Conservation (phyloP, 352 stramenopile genomes). For the Phytopythium chamaehyphon region DNA sequence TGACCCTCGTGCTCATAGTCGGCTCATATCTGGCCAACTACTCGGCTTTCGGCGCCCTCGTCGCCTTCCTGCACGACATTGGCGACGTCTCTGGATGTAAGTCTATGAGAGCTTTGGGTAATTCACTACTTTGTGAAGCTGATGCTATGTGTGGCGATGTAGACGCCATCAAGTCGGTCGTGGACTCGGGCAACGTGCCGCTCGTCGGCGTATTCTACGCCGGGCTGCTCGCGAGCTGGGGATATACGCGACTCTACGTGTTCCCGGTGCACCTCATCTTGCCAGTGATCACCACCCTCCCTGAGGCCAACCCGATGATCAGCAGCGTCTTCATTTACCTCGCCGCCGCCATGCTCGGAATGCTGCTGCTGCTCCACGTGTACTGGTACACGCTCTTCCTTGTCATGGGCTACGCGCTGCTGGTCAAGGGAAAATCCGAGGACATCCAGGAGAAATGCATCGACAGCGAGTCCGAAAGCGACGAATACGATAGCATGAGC, state of each 20-base stretch:
- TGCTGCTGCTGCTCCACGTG: slow-evolving; percentile 33
- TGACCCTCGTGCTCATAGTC: slow-evolving; percentile 53
- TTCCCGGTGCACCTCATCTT: slow-evolving; percentile 39
- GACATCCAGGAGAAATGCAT: slow-evolving; percentile 39
- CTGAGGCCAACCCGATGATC: slow-evolving; percentile 20
- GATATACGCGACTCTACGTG: slow-evolving; percentile 39
- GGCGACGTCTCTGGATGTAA: slow-evolving; percentile 50
- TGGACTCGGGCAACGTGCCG: slow-evolving; percentile 28
- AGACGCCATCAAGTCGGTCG: slow-evolving; percentile 38
- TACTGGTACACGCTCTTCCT: slow-evolving; percentile 44
- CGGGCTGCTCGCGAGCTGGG: slow-evolving; percentile 33
- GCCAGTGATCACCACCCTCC: slow-evolving; percentile 24
- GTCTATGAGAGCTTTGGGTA: slow-evolving; percentile 7
- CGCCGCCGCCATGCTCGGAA: slow-evolving; percentile 26
- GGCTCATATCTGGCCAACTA: slow-evolving; percentile 55
- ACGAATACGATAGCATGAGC: slow-evolving; percentile 6
- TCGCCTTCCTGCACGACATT: slow-evolving; percentile 50
- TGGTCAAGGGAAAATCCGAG: slow-evolving; percentile 29
- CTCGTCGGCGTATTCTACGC: slow-evolving; percentile 31
- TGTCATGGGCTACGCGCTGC: slow-evolving; percentile 36
- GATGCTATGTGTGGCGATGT: neutral
- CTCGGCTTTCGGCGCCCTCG: slow-evolving; percentile 34
- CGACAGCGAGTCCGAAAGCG: slow-evolving; percentile 9
- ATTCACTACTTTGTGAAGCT: slow-evolving; percentile 5
- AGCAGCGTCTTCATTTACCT: slow-evolving; percentile 24